Evolutionary conservation across 768 basidiomycete genomes (phyloP).

Genomic region (Tylopilus rubrobrunneus): DNA sequence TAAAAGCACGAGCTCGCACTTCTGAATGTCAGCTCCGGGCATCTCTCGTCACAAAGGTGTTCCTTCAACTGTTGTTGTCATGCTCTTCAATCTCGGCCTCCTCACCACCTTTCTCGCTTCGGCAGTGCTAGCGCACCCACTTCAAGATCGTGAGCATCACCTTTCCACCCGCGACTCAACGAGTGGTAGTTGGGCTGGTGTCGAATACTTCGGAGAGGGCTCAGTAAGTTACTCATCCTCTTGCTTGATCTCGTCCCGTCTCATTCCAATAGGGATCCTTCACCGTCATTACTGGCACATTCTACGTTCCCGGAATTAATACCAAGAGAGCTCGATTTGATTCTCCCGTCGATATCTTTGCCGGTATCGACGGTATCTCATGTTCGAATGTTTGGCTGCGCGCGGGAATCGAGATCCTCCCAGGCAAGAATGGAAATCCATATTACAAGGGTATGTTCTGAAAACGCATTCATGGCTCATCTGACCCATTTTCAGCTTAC

Average conservation of each 20-base stretch:
- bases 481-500: slow-evolving; percentile 7
- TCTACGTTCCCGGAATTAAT: not conserved
- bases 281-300: not conserved
- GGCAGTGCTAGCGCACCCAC: not conserved
- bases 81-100: not conserved
- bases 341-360: not conserved
- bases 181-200: not conserved
- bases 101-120: not conserved
- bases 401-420: slow-evolving; percentile 1
- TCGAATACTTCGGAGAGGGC: not conserved
- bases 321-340: not conserved
- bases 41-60: not conserved
- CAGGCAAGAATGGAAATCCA: not conserved
- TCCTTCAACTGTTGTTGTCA: not conserved
- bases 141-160: not conserved
- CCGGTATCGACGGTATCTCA: slow-evolving; percentile 7
- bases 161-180: not conserved
- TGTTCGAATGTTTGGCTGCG: not conserved
- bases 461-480: not conserved
- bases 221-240: not conserved
- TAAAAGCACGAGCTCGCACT: not conserved
- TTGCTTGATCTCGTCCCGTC: not conserved
- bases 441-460: slow-evolving; percentile 1
- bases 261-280: slow-evolving; percentile 5
- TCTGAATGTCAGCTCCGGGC: not conserved